Percentiles rank a stretch among this genome's conserved stretches.
Conservation (phyloP, 768 basidiomycete species). For the Dioszegia crocea region DNA sequence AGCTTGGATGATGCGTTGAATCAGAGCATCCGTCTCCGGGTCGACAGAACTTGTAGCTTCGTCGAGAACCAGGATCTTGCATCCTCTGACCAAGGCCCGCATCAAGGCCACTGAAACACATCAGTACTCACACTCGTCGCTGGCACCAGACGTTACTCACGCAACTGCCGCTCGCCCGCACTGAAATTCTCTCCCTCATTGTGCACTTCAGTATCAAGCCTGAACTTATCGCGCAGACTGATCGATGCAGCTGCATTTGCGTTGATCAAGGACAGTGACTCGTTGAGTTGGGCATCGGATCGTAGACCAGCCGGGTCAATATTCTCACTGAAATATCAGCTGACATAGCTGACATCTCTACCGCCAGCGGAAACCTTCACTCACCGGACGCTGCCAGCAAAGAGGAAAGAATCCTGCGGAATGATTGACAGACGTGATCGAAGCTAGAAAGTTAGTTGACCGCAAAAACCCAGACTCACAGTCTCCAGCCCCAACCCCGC, state of each 20-base stretch:
- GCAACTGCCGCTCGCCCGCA: slow-evolving; percentile 63
- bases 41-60: slow-evolving; percentile 54
- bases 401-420: slow-evolving; percentile 62
- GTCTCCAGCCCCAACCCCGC: slow-evolving; percentile 56
- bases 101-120: slow-evolving; percentile 56
- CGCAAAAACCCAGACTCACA: slow-evolving; percentile 17
- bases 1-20: slow-evolving; percentile 63
- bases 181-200: slow-evolving; percentile 67
- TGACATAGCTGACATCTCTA: too few relatives aligned
- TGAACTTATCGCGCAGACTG: slow-evolving; percentile 60
- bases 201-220: slow-evolving; percentile 59
- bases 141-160: too few relatives aligned
- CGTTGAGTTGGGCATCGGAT: slow-evolving; percentile 63
- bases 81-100: slow-evolving; percentile 62
- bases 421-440: slow-evolving; percentile 61
- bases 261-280: slow-evolving; percentile 62
- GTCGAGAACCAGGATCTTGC: slow-evolving; percentile 60
- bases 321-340: slow-evolving; percentile 50
- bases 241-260: slow-evolving; percentile 44
- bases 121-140: not conserved
- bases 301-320: slow-evolving; percentile 57
- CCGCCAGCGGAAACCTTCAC: too few relatives aligned
- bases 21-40: slow-evolving; percentile 58
- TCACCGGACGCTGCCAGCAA: slow-evolving; percentile 42
- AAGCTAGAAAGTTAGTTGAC: too few relatives aligned